These are phyloP conservation scores for Saccharomyces hybrid DNA, from an alignment of 1,139 yeast species.

Conservation along the genomic window DNA sequence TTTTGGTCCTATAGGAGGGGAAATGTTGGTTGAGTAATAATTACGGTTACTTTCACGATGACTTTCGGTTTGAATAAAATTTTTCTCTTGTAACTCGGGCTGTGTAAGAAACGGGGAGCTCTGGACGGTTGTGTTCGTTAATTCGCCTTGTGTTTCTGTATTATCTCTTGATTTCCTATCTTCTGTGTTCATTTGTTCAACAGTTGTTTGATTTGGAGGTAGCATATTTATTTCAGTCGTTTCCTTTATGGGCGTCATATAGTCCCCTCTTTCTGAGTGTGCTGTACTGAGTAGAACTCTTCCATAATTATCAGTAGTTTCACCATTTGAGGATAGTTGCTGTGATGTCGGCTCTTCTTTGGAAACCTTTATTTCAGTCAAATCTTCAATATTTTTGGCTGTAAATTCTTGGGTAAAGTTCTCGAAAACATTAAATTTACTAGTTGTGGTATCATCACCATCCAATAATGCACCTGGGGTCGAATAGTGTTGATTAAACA, in stretches of 20 bases:
- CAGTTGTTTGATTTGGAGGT: slow-evolving; percentile 27
- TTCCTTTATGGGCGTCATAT: not conserved
- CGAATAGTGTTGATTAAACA: slow-evolving; percentile 54
- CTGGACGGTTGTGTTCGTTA: slow-evolving; percentile 12
- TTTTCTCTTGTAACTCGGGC: slow-evolving; percentile 9
- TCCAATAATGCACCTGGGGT: slow-evolving; percentile 18
- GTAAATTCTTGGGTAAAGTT: slow-evolving; percentile 36
- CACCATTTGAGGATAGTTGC: not conserved
- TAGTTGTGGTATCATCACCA: slow-evolving; percentile 28
- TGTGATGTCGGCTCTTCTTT: slow-evolving; percentile 7
- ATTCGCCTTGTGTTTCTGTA: slow-evolving; percentile 6
- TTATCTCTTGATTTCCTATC: slow-evolving; percentile 3
- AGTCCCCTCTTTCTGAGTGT: not conserved
- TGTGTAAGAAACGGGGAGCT: slow-evolving; percentile 29
- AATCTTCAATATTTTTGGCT: slow-evolving; percentile 30
- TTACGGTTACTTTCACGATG: not conserved
- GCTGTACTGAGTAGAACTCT: not conserved
- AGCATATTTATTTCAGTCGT: slow-evolving; percentile 8
- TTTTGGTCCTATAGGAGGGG: slow-evolving; percentile 19
- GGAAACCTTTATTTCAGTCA: slow-evolving; percentile 31
- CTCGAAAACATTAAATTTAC: slow-evolving; percentile 30
- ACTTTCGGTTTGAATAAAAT: slow-evolving; percentile 3
- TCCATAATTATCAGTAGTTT: not conserved
- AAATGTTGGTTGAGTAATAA: slow-evolving; percentile 9
- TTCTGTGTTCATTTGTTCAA: slow-evolving; percentile 19